Conservation (phyloP, 2,329 filamentous ascomycete genomes). For the Zasmidium angulare region DNA sequence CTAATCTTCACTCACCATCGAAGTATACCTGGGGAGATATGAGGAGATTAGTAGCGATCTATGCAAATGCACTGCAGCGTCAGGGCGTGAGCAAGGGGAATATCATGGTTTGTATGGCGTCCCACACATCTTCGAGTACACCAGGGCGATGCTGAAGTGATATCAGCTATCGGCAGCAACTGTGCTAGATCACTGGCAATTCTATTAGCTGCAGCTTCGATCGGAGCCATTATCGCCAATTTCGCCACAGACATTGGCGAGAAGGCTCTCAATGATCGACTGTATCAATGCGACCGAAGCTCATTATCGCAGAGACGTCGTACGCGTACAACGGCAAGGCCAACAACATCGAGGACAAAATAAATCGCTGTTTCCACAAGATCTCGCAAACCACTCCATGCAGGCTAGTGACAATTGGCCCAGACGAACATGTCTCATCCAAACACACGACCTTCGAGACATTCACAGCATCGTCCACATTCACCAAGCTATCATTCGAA, state of each 20-base stretch:
- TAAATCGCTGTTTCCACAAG: neutral
- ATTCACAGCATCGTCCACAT: neutral
- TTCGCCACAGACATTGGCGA: conserved; percentile 16
- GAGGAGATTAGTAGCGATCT: conserved; percentile 5
- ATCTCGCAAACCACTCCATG: neutral
- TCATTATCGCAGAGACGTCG: conserved; percentile 20
- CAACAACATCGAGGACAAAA: conserved; percentile 10
- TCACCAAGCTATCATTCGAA: conserved; percentile 5
- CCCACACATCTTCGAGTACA: neutral
- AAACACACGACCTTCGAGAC: conserved; percentile 4
- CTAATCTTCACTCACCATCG: conserved; percentile 6
- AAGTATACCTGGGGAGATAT: conserved; percentile 12
- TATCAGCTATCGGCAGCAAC: conserved; percentile 7
- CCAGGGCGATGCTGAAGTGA: neutral
- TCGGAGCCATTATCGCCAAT: conserved; percentile 12
- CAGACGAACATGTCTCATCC: neutral
- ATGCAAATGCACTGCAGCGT: conserved; percentile 9
- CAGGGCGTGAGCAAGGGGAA: conserved; percentile 5
- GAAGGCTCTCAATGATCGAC: conserved; percentile 12
- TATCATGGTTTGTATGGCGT: conserved; percentile 4
- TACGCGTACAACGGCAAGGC: conserved; percentile 16
- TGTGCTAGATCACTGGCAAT: conserved; percentile 8
- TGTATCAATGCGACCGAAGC: conserved; percentile 23
- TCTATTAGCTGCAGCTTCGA: conserved; percentile 6
- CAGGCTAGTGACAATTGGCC: conserved; percentile 7